phyloP scores from a whole-genome alignment of 78 protist species.

The Speleostelium caveatum region DNA sequence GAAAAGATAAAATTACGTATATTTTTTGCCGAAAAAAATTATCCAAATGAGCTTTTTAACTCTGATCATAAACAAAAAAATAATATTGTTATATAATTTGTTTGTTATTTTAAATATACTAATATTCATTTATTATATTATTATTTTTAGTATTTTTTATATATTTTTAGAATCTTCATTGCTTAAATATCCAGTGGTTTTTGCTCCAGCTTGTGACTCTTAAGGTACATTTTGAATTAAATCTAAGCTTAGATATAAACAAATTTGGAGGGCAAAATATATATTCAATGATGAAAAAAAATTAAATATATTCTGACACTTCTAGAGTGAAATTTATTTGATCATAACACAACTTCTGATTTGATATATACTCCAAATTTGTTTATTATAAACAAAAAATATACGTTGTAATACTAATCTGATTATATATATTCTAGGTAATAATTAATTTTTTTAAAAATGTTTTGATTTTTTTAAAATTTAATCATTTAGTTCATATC shows the following conservation, averaged over 20 bases:
- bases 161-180: background rate
- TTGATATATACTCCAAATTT: background rate
- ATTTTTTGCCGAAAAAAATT: background rate
- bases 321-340: constrained; percentile 7
- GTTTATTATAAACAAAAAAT: background rate
- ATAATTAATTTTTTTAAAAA: too few species aligned
- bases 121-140: background rate
- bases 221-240: background rate
- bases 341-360: constrained; percentile 1
- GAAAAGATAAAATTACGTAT: background rate
- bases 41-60: constrained; percentile 1
- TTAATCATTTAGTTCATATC: too few species aligned
- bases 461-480: too few species aligned
- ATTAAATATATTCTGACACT: constrained; percentile 10
- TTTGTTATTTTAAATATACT: background rate
- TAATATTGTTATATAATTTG: background rate
- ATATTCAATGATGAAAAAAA: background rate
- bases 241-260: background rate
- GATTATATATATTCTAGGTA: too few species aligned
- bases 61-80: background rate
- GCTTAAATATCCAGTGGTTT: background rate
- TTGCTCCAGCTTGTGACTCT: background rate
- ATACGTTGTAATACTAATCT: too few species aligned
- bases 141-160: too few species aligned
- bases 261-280: background rate